Percentiles rank a stretch among this genome's conserved stretches.
Conservation (phyloP, 306 rosid species). For the Castanea sativa region DNA sequence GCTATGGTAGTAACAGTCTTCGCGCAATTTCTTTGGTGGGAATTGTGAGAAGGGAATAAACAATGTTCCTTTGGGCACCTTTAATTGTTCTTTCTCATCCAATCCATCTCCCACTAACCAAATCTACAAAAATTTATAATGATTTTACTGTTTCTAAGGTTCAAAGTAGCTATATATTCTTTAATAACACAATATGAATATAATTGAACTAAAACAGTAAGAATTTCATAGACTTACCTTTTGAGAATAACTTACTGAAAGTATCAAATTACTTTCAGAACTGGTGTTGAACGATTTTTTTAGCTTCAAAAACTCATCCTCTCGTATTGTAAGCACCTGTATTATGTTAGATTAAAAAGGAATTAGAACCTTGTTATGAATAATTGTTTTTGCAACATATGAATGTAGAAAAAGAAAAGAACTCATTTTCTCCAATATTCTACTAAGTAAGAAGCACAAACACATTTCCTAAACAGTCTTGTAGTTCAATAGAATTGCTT, state of each 20-base stretch:
- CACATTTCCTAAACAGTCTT: too few relatives aligned
- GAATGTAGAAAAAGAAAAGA: too few relatives aligned
- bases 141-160: neutral
- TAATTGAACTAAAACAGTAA: too few relatives aligned
- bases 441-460: too few relatives aligned
- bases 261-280: constrained; percentile 31
- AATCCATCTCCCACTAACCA: constrained; percentile 74
- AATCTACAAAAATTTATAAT: constrained; percentile 28
- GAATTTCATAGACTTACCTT: constrained; percentile 30
- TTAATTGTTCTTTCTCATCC: constrained; percentile 49
- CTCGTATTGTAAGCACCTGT: constrained; percentile 42
- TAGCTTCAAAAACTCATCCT: constrained; percentile 48
- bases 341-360: neutral
- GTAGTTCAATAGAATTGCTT: too few relatives aligned
- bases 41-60: constrained; percentile 72
- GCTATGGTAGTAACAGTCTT: constrained; percentile 62
- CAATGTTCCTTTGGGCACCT: constrained; percentile 66
- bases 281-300: constrained; percentile 20
- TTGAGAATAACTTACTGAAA: constrained; percentile 32
- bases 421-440: too few relatives aligned
- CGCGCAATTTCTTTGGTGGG: constrained; percentile 60
- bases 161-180: too few relatives aligned
- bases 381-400: too few relatives aligned
- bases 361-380: too few relatives aligned
- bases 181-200: too few relatives aligned